Percentiles rank a stretch among this genome's conserved stretches.
Evolutionary conservation across 2,329 filamentous ascomycete species (phyloP).

Genomic region (Rutstroemia sydowiana): DNA sequence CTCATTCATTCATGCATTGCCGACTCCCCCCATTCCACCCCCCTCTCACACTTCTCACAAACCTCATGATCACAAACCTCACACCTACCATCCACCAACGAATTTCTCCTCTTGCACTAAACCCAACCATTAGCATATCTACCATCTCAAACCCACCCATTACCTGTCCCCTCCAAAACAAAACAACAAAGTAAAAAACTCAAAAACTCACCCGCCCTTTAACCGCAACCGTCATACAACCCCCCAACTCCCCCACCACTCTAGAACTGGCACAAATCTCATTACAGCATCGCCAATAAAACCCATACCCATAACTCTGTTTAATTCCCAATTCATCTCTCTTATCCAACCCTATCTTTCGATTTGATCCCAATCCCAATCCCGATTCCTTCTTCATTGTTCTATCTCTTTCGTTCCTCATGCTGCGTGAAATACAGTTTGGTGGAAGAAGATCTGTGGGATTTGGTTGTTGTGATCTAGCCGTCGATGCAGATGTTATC

Average conservation of each 20-base stretch:
- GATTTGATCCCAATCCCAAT: too few species aligned
- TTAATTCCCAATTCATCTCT: neutral
- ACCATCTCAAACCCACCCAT: neutral
- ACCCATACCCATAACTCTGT: neutral
- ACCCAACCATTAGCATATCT: neutral
- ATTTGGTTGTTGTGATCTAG: too few species aligned
- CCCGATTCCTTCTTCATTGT: too few species aligned
- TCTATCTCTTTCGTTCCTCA: too few species aligned
- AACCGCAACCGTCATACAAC: neutral
- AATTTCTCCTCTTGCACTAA: constrained; percentile 2
- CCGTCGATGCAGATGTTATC: too few species aligned
- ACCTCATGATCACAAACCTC: neutral
- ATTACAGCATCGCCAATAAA: neutral
- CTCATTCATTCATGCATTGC: neutral
- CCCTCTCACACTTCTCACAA: neutral
- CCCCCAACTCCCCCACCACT: neutral
- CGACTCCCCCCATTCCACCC: neutral
- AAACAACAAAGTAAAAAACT: neutral
- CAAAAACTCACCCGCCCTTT: neutral
- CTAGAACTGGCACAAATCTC: neutral
- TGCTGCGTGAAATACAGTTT: too few species aligned
- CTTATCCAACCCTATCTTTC: too few species aligned
- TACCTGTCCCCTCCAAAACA: too few species aligned
- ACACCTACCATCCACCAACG: neutral
- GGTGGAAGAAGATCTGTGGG: too few species aligned